Evolutionary conservation across 2,329 filamentous ascomycete genomes (phyloP).

Genomic region (Aspergillus ustus): DNA sequence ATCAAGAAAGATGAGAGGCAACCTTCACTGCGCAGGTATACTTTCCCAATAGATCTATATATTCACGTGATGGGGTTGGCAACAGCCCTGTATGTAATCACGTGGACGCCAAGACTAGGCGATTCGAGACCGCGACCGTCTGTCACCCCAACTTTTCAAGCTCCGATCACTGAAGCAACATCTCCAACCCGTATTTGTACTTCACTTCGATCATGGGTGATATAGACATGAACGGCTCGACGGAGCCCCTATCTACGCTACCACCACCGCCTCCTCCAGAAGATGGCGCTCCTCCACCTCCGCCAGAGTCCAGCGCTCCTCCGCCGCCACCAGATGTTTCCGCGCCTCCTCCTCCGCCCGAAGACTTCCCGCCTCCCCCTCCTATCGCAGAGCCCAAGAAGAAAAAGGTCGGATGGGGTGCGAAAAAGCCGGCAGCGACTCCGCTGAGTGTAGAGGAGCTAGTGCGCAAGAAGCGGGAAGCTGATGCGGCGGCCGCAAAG

Average conservation of each 20-base stretch:
- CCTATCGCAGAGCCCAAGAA: conserved; percentile 54
- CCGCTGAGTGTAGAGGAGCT: conserved; percentile 86
- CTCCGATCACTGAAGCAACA: not conserved
- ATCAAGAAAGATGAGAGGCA: too few species aligned
- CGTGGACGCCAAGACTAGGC: not conserved
- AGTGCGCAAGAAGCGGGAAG: conserved; percentile 80
- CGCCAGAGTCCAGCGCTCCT: conserved; percentile 43
- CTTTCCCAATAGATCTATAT: not conserved
- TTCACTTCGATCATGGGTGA: conserved; percentile 37
- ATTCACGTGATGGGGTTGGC: not conserved
- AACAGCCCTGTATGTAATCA: not conserved
- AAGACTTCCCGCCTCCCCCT: conserved; percentile 42
- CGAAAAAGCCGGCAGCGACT: conserved; percentile 42
- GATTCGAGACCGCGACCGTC: conserved; percentile 29
- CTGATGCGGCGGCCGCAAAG: conserved; percentile 81
- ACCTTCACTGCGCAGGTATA: too few species aligned
- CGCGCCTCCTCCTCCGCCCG: conserved; percentile 48
- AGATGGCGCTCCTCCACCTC: conserved; percentile 46
- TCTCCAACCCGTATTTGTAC: conserved; percentile 2
- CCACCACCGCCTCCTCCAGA: conserved; percentile 38
- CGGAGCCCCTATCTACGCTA: conserved; percentile 22
- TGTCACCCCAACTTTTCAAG: conserved; percentile 5
- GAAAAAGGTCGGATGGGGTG: conserved; percentile 60
- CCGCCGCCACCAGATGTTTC: conserved; percentile 47
- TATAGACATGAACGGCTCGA: conserved; percentile 35